Percentiles rank a stretch among this genome's conserved stretches.
These are phyloP conservation scores for Leccinum barrowsii DNA, from an alignment of 768 basidiomycete genomes.

Conservation along the genomic window DNA sequence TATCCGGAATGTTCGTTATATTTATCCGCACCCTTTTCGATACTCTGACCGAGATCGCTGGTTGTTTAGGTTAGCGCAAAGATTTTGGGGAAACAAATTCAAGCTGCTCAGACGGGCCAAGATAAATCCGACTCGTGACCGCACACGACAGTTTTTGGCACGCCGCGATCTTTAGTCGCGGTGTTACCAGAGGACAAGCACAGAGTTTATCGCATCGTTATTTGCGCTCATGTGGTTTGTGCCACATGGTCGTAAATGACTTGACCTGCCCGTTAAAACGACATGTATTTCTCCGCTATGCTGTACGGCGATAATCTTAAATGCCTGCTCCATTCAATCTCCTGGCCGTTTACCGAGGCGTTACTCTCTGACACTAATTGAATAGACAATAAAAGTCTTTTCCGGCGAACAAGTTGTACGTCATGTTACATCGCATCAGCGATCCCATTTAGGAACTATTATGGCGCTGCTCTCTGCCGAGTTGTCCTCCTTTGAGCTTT, in stretches of 20 bases:
- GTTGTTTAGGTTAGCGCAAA: constrained; percentile 70
- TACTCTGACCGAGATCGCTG: constrained; percentile 10
- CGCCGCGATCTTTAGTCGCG: constrained; percentile 1
- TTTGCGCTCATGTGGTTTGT: constrained; percentile 7
- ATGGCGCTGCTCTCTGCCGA: constrained; percentile 19
- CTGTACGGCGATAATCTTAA: constrained; percentile 11
- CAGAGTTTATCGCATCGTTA: constrained; percentile 13
- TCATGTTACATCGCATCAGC: constrained; percentile 17
- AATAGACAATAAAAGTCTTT: constrained; percentile 18
- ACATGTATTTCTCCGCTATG: constrained; percentile 8
- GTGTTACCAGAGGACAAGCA: constrained; percentile 8
- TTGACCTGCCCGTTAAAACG: constrained; percentile 5
- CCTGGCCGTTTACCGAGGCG: constrained; percentile 22
- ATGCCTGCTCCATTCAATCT: constrained; percentile 27
- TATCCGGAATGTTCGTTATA: constrained; percentile 67
- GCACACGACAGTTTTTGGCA: neutral
- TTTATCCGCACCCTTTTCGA: constrained; percentile 15
- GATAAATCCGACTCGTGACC: constrained; percentile 32
- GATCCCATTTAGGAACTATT: constrained; percentile 22
- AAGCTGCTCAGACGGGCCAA: constrained; percentile 29
- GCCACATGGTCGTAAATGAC: constrained; percentile 13
- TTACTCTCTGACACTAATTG: constrained; percentile 17
- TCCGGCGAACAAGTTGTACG: constrained; percentile 18
- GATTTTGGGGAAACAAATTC: constrained; percentile 61
- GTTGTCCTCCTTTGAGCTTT: constrained; percentile 23